Evolutionary conservation across 2,329 filamentous ascomycete genomes (phyloP), one percentile per base, ranked within the genome.

Genomic region (Elsinoe arachidis): DNA sequence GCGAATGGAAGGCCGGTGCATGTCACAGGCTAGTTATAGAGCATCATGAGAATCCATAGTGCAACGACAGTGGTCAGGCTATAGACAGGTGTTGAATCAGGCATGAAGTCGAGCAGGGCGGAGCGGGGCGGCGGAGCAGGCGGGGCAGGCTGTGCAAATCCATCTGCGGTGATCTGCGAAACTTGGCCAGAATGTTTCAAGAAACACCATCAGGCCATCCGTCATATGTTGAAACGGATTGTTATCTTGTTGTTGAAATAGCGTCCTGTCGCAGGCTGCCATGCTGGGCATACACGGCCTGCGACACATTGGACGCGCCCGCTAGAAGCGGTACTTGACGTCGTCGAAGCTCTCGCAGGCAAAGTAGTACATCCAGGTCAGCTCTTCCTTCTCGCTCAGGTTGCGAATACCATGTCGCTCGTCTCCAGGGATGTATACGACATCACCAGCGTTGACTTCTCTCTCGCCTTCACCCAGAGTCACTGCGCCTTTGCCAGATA

Each of bases 321-420:
- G 17, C 33, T 35, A 53, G 34, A 74, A 75, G 5, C 68, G 62
- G 67, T 75, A 75, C 21, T 70, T 63, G 1, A 75, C 64, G 61
- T 75, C 67, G 51, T 59, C 67, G 63, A 75, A 75, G 3, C 58
- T 60, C 17, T 66, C 66, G n/a, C 64, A 67, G 0, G 73, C 65
- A 62, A 75, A 74, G 2, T 69, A 68, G 66, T 75, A 76, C 55
- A 75, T 64, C 72, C 72, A 75, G 54, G 61, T 64, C 54, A 75
- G 58, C 4, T 68, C 64, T 30, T 65, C 67, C 0, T 72, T 72
- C 12, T 62, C 60, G 53, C 39, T 55, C 17, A 19, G 23, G 14
- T 55, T 46, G 14, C 19, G 33, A 15, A 75, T 67, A 2, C 69
- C 72, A 65, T 77, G 74, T 62, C 75, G 70, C 2, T 72, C 70